Base-by-base conservation (phyloP, 2,329 filamentous ascomycete genomes). In the Aspergillus glaucus region DNA sequence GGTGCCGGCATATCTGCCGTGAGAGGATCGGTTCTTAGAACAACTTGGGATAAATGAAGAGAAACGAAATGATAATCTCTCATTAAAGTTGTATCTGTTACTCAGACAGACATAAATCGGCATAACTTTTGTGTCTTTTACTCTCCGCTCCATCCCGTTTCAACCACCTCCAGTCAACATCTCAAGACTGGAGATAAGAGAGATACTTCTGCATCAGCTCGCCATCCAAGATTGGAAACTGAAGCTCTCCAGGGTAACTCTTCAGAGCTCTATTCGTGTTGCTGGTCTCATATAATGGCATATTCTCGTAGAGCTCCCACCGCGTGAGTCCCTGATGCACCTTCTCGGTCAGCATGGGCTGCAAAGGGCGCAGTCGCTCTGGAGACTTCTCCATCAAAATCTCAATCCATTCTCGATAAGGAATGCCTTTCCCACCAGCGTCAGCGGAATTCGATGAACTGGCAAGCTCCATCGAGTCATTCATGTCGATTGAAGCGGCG, bases 221-320 rank as follows among this genome's bases (percentile, higher is more conserved):
- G 6, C 24, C 12, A 30, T 43, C 41, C n/a, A 43, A 22, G 3
- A 28, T 7, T 9, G 41, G 41, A 17, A 43, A 43, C 41, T 26
- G 12, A 15, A 43, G 41, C 26, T 14, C 41, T 9, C 22, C 41
- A 43, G 41, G 41, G 24, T 43, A 43, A 15, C 41, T 43, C 5
- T 43, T 4, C 4, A 45, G 44, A 8, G 44, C 44, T 17, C 21
- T 37, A 3, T 26, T 24, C 10, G 44, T 50, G 30, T 59, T 59
- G 24, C 44, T 51, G 15, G 40, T 47, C 12, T 52, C 53, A 36
- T 62, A 61, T 4, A 51, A n/a, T 3, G 60, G 54, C 59, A 61
- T 63, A 26, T 57, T 54, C 45, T 62, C 52, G 30, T 59, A 56
- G 10, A 61, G 39, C 43, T 63, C 61, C 61, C 61, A 63, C 6